phyloP scores from a whole-genome alignment of 1,284 basidiomycete genomes.

The Inonotus hispidus region DNA sequence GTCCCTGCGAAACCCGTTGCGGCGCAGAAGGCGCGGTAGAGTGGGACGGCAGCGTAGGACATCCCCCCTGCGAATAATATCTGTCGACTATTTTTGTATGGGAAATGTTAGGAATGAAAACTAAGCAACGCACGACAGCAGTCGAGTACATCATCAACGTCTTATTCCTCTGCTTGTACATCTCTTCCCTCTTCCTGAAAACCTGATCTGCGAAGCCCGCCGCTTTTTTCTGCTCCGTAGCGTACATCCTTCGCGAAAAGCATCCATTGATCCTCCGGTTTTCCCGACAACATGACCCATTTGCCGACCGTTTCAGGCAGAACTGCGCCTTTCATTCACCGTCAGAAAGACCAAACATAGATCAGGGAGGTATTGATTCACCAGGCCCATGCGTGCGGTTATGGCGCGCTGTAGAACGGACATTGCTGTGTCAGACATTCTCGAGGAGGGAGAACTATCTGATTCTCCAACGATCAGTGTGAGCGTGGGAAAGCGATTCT shows the following conservation, averaged over 20 bases:
- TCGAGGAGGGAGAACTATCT: too few relatives aligned
- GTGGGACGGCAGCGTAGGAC: conserved; percentile 94
- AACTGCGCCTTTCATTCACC: neutral
- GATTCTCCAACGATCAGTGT: too few relatives aligned
- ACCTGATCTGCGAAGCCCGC: neutral
- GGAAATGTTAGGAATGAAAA: conserved; percentile 4
- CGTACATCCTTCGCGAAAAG: conserved; percentile 2
- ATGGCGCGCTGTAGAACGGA: neutral
- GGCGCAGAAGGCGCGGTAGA: conserved; percentile 97
- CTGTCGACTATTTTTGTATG: conserved; percentile 33
- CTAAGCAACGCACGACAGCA: conserved; percentile 57
- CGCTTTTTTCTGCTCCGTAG: neutral
- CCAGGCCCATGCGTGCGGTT: neutral
- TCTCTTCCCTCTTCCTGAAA: conserved; percentile 26
- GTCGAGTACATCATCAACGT: conserved; percentile 75
- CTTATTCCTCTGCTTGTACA: conserved; percentile 54
- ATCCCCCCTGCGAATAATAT: conserved; percentile 79
- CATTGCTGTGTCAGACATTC: too few relatives aligned
- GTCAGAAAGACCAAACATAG: neutral
- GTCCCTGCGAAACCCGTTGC: conserved; percentile 97
- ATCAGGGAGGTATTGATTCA: neutral
- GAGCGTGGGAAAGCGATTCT: too few relatives aligned
- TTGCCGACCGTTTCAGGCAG: neutral
- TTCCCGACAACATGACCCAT: neutral
- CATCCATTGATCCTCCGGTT: neutral